These are phyloP conservation scores for Mariannaea elegans DNA, from an alignment of 2,329 filamentous ascomycete genomes.

Conservation along the genomic window DNA sequence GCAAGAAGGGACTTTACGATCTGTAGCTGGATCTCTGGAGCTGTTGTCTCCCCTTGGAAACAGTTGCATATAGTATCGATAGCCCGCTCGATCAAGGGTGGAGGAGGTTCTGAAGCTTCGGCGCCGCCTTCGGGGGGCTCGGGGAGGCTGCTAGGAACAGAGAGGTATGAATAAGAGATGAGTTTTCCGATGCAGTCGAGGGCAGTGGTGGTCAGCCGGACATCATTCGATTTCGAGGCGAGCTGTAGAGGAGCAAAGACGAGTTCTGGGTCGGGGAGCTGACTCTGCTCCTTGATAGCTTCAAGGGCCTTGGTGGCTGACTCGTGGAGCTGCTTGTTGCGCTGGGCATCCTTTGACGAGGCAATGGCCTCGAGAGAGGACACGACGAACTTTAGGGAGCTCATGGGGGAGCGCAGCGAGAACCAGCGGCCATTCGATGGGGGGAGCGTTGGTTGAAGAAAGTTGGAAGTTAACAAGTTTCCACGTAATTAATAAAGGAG, in stretches of 20 bases:
- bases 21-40: constrained; percentile 91
- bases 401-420: constrained; percentile 71
- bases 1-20: constrained; percentile 97
- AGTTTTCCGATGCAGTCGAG: constrained; percentile 99
- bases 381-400: constrained; percentile 95
- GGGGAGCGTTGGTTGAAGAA: constrained; percentile 10
- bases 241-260: constrained; percentile 92
- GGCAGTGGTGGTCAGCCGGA: constrained; percentile 86
- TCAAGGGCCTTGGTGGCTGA: constrained; percentile 82
- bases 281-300: constrained; percentile 86
- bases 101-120: constrained; percentile 47
- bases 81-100: constrained; percentile 92
- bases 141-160: constrained; percentile 64
- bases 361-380: constrained; percentile 93
- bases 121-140: constrained; percentile 53
- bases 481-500: constrained; percentile 24
- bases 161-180: constrained; percentile 98
- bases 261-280: constrained; percentile 87
- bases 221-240: constrained; percentile 86
- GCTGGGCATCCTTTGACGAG: constrained; percentile 88
- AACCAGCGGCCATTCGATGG: constrained; percentile 56
- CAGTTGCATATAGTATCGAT: constrained; percentile 99
- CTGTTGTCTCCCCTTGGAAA: constrained; percentile 95
- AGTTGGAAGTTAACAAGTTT: constrained; percentile 17
- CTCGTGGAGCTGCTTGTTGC: constrained; percentile 84